Base-by-base conservation (phyloP, 225 moss, liverwort and hornwort species). In the Sphagnum contortum region DNA sequence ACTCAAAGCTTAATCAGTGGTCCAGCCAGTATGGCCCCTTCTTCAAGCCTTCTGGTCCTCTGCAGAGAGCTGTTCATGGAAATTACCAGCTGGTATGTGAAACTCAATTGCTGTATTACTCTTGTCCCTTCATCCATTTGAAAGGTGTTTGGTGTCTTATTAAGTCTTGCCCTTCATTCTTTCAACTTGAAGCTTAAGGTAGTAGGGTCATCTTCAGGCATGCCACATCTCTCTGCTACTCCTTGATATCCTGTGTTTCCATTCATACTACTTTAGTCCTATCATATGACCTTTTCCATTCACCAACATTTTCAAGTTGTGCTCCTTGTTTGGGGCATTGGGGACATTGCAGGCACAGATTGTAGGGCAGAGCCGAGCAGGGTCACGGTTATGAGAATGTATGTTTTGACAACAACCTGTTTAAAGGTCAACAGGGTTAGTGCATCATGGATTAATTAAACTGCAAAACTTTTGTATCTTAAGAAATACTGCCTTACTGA, bases 1-100 rank as follows among this genome's bases (percentile, higher is more conserved):
- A 80, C 62, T 79, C 75, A 3, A 88, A 91, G 69, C 79, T 94
- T 61, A 78, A 68, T 62, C 76, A 73, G 55, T 94, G 90, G 90
- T 68, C 74, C 45, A 71, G 69, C 57, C 73, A 83, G 11, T 86
- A 90, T 54, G 79, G 79, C 59, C 58, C 69, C 2, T 73, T 83
- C 49, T 91, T 67, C 78, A 83, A 83, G 71, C 94, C 94, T 71
- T 85, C 80, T 52, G 70, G 13, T 73, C 73, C 79, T 72, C 64
- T 94, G 67, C 77, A 85, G 73, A 77, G 75, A 59, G 86, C 78
- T 60, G 78, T 70, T 49, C 75, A 73, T 61, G 76, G 84, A 66
- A 81, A 77, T 2, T 82, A 74, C 65, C 68, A 63, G 48, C 66
- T 94, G 73, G 94, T 91, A 71, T 59, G 52, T 3, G 3, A 5